Conservation (phyloP, 208 protist genomes). For the Leishmania gerbilli region DNA sequence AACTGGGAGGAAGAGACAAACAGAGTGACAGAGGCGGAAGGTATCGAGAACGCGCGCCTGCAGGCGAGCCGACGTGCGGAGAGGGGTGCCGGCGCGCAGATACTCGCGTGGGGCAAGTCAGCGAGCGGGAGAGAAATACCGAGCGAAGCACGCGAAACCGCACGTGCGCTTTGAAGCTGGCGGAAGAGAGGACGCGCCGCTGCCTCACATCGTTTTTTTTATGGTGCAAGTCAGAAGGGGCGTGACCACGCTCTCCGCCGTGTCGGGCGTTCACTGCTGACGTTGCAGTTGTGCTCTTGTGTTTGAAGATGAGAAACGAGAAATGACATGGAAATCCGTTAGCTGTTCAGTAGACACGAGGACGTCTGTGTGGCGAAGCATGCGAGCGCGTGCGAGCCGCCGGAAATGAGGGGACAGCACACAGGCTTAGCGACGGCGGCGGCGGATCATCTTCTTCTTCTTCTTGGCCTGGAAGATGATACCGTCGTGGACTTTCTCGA, state of each 20-base stretch:
- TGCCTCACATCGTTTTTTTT: not conserved
- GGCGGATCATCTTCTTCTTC: conserved; percentile 98
- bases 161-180: not conserved
- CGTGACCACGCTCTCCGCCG: not conserved
- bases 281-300: not conserved
- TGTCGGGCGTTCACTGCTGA: not conserved
- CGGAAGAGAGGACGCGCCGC: not conserved
- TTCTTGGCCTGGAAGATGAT: conserved; percentile 94
- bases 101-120: not conserved
- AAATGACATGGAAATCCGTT: conserved; percentile 7
- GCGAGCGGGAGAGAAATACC: not conserved
- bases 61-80: not conserved
- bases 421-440: conserved; percentile 97
- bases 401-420: not conserved
- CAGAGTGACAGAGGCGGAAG: not conserved
- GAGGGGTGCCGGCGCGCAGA: not conserved
- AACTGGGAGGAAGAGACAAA: not conserved
- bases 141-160: not conserved
- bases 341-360: conserved; percentile 18
- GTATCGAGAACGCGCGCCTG: not conserved
- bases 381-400: not conserved
- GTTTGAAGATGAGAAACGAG: conserved; percentile 8
- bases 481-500: conserved; percentile 98
- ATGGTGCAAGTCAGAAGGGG: not conserved
- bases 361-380: not conserved